Conservation (phyloP, 2,329 filamentous ascomycete species). For the Rugonectria rugulosa region DNA sequence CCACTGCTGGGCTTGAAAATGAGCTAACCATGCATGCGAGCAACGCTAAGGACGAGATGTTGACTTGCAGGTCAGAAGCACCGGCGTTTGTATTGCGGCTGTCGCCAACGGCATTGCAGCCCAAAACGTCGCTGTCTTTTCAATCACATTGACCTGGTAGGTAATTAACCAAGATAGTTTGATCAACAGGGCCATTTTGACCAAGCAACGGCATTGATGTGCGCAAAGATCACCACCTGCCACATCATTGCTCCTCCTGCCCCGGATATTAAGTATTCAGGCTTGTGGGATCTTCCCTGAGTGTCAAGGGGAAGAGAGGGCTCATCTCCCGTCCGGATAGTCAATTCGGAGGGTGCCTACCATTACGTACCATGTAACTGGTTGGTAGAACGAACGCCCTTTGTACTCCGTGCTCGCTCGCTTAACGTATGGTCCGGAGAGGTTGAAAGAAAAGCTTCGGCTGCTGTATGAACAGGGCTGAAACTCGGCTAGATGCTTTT, state of each 20-base stretch:
- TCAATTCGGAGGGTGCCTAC: no score
- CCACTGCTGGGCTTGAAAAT: constrained; percentile 15
- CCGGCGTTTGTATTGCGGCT: background rate
- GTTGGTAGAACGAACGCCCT: no score
- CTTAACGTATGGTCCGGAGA: background rate
- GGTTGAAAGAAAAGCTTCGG: no score
- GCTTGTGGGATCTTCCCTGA: constrained; percentile 9
- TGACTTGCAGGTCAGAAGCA: constrained; percentile 8
- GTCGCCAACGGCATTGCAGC: background rate
- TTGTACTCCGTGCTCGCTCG: no score
- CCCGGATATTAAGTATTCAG: background rate
- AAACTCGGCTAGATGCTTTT: background rate
- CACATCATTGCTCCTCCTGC: background rate
- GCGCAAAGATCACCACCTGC: background rate
- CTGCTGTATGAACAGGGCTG: background rate
- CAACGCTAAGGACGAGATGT: background rate
- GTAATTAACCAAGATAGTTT: background rate
- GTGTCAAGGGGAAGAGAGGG: background rate
- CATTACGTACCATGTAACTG: no score
- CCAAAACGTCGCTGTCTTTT: background rate
- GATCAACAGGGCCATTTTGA: background rate
- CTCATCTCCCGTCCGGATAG: constrained; percentile 9
- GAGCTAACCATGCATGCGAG: constrained; percentile 8
- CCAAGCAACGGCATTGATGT: background rate
- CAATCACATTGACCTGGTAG: background rate